These are phyloP conservation scores for Marasmius fiardii DNA, from an alignment of 1,284 basidiomycete genomes.

Conservation along the genomic window DNA sequence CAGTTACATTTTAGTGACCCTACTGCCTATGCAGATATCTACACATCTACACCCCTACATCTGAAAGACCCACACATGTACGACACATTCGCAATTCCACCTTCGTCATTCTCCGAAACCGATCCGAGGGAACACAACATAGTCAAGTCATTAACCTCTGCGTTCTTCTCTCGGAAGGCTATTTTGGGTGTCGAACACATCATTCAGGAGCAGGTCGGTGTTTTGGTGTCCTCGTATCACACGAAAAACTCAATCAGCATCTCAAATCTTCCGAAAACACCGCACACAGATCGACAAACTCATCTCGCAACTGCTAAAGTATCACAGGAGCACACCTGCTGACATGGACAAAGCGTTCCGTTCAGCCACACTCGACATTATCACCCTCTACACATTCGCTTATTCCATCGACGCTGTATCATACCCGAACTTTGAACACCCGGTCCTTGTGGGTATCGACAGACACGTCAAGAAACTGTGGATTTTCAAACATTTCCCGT, in stretches of 20 bases:
- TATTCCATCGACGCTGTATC: constrained; percentile 17
- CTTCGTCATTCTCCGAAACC: background rate
- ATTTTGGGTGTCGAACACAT: background rate
- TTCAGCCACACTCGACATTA: constrained; percentile 22
- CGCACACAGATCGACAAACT: constrained; percentile 20
- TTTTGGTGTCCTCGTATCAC: constrained; percentile 2
- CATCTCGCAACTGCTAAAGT: constrained; percentile 13
- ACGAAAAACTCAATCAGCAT: background rate
- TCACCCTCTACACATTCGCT: constrained; percentile 27
- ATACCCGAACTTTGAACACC: constrained; percentile 23
- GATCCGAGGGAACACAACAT: background rate
- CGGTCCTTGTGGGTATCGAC: constrained; percentile 22
- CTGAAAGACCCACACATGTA: background rate
- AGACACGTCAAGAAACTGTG: constrained; percentile 16
- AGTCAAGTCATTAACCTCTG: background rate
- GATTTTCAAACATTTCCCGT: constrained; percentile 25
- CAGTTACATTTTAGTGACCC: constrained; percentile 1
- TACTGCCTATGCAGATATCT: background rate
- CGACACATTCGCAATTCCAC: background rate
- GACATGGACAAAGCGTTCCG: constrained; percentile 18
- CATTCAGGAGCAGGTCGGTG: constrained; percentile 1
- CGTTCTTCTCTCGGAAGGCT: constrained; percentile 1
- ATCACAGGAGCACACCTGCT: constrained; percentile 9
- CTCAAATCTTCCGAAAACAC: constrained; percentile 9
- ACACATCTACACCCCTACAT: background rate